Evolutionary conservation across 441 rosid genomes (phyloP).

Genomic region (Codiaeum variegatum): DNA sequence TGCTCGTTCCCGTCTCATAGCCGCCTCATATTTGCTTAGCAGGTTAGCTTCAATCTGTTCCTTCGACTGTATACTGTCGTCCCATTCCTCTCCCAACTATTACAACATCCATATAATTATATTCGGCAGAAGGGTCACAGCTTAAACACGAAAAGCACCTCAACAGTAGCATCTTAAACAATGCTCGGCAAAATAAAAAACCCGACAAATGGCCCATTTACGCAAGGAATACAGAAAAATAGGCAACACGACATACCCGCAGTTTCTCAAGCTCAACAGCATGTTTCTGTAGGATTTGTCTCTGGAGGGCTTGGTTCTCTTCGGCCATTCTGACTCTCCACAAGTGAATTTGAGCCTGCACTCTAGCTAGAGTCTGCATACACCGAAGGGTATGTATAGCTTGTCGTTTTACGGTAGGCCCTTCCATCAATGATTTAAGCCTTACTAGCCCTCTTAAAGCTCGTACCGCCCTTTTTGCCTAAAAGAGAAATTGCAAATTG

Average conservation of each 20-base stretch:
- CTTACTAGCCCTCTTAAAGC: slow-evolving; percentile 68
- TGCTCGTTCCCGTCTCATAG: slow-evolving; percentile 88
- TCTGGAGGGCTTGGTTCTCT: slow-evolving; percentile 87
- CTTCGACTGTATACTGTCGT: slow-evolving; percentile 58
- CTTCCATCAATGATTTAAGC: slow-evolving; percentile 73
- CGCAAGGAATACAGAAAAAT: neutral
- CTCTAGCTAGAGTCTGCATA: slow-evolving; percentile 80
- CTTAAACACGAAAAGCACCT: slow-evolving; percentile 1
- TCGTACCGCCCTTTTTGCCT: slow-evolving; percentile 73
- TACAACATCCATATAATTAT: slow-evolving; percentile 13
- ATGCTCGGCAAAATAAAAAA: neutral
- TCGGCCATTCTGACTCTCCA: slow-evolving; percentile 78
- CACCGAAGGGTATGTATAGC: slow-evolving; percentile 64
- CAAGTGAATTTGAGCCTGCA: slow-evolving; percentile 70
- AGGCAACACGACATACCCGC: slow-evolving; percentile 36
- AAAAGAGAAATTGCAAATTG: slow-evolving; percentile 16
- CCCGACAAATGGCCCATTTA: neutral
- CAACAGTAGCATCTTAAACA: neutral
- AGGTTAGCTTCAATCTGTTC: slow-evolving; percentile 70
- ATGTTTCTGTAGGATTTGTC: slow-evolving; percentile 79
- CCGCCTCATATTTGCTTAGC: slow-evolving; percentile 64
- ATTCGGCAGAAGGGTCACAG: slow-evolving; percentile 1
- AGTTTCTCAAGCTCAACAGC: slow-evolving; percentile 65
- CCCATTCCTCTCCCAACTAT: slow-evolving; percentile 74
- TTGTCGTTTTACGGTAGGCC: slow-evolving; percentile 73